Evolutionary conservation across 1,284 basidiomycete genomes (phyloP), one percentile per base, ranked within the genome.

Genomic region (Apiotrichum akiyoshidainum): DNA sequence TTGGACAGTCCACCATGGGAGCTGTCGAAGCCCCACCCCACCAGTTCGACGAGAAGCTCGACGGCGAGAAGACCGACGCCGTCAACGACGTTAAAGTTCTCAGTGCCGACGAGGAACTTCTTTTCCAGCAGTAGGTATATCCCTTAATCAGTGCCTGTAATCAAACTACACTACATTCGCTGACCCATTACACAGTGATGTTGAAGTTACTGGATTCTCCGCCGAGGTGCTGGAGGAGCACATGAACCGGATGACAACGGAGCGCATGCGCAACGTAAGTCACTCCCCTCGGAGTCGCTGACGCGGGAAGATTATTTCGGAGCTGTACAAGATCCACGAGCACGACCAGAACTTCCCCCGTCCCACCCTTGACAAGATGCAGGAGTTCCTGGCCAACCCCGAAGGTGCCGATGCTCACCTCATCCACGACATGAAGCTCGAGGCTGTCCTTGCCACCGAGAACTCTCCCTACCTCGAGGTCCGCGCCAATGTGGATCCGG

Each of bases 391-490:
- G 16, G 40, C 60, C 47, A 49, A 67, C 21, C 9, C 26, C 14
- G 54, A 63, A 4, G 51, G 55, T 19, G 49, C 70, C 63, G 26
- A 31, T 1, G 37, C 16, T 21, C 60, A 64, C 13, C 52, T 73
- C 48, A 60, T 68, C 45, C 39, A 48, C 33, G 62, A 62, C 34
- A 70, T 73, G 67, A 69, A 70, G 57, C 59, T 71, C 39, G 70
- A 75, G 65, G 69, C 70, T 3, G 48, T 70, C 7, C 58, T 75
- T 12, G 66, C 69, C 31, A 67, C 68, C 33, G 70, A 71, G 55
- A 72, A 73, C 60, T 92, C 90, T 4, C 90, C 91, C 12, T 93
- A 92, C 70, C 85, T 90, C 7, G 90, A 92, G 80, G 90, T 93
- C 45, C 85, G 90, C 55, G 89, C 90, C 26, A 85, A 89, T 8